Evolutionary conservation across 805 yeast species (phyloP).

Genomic region (Wickerhamomyces xylosicus): DNA sequence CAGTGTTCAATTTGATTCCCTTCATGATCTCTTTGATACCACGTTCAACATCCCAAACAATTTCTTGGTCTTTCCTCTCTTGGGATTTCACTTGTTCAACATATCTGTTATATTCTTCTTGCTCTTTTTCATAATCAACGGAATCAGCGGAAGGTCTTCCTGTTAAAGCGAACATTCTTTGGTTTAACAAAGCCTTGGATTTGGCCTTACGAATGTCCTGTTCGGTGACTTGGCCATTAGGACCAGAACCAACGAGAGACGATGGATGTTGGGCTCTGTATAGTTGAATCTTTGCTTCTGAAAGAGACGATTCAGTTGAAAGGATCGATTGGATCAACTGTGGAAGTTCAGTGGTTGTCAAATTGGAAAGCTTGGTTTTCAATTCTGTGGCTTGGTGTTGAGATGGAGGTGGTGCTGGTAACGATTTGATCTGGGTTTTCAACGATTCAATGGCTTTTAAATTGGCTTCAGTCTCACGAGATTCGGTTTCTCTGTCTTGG

Average conservation of each 20-base stretch:
- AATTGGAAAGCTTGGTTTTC: slow-evolving; percentile 43
- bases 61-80: slow-evolving; percentile 42
- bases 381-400: slow-evolving; percentile 31
- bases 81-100: slow-evolving; percentile 41
- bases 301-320: slow-evolving; percentile 57
- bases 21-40: slow-evolving; percentile 52
- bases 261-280: slow-evolving; percentile 61
- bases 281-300: slow-evolving; percentile 53
- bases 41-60: slow-evolving; percentile 61
- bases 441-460: slow-evolving; percentile 51
- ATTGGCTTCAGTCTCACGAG: slow-evolving; percentile 23
- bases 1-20: slow-evolving; percentile 26
- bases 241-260: slow-evolving; percentile 72
- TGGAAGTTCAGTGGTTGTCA: slow-evolving; percentile 64
- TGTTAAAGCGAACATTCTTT: slow-evolving; percentile 88
- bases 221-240: slow-evolving; percentile 79
- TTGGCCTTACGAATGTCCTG: slow-evolving; percentile 71
- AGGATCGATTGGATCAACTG: slow-evolving; percentile 53
- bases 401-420: slow-evolving; percentile 28
- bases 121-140: slow-evolving; percentile 25
- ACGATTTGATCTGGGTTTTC: slow-evolving; percentile 43
- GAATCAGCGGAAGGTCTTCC: slow-evolving; percentile 49
- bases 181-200: slow-evolving; percentile 66
- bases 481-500: not conserved
- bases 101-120: slow-evolving; percentile 35